Conservation (phyloP, 768 basidiomycete genomes). For the Macrocybe gigantea region DNA sequence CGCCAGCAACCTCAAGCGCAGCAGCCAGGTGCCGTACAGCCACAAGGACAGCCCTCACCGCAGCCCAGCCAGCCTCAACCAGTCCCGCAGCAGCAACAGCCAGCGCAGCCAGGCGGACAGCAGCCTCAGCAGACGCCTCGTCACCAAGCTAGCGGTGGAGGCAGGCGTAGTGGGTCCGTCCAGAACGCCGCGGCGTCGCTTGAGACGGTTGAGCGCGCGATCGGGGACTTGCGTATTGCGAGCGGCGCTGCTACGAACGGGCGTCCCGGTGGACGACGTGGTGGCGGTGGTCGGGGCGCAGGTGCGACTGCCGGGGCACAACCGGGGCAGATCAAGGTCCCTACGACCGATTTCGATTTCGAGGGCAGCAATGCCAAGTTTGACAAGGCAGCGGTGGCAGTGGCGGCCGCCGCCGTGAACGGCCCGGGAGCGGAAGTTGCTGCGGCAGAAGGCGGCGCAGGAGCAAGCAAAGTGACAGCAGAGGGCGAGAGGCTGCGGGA, state of each 20-base stretch:
- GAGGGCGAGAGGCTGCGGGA: conserved; percentile 21
- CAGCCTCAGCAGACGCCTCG: too few relatives aligned
- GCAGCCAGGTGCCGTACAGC: conserved; percentile 17
- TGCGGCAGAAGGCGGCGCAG: conserved; percentile 4
- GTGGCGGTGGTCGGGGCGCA: conserved; percentile 13
- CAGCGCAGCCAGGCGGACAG: too few relatives aligned
- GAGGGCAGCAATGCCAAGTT: conserved; percentile 71
- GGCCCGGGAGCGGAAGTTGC: conserved; percentile 8
- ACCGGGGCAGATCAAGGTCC: conserved; percentile 51
- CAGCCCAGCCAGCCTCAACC: conserved; percentile 3
- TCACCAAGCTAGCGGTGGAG: too few relatives aligned
- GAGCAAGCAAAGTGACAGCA: conserved; percentile 19
- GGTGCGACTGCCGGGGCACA: conserved; percentile 5
- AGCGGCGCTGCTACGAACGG: conserved; percentile 11
- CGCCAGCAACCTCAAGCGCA: conserved; percentile 15
- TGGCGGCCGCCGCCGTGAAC: conserved; percentile 16
- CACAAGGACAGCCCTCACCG: conserved; percentile 16
- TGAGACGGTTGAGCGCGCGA: conserved; percentile 56
- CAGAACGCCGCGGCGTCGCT: conserved; percentile 70
- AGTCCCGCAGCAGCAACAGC: conserved; percentile 15
- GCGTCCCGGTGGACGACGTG: conserved; percentile 14
- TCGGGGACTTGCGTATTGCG: conserved; percentile 45
- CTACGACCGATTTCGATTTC: conserved; percentile 80
- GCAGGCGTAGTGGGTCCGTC: conserved; percentile 36
- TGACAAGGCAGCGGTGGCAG: conserved; percentile 59